Evolutionary conservation across 1,284 basidiomycete species (phyloP).

Genomic region (Ustilago loliicola): DNA sequence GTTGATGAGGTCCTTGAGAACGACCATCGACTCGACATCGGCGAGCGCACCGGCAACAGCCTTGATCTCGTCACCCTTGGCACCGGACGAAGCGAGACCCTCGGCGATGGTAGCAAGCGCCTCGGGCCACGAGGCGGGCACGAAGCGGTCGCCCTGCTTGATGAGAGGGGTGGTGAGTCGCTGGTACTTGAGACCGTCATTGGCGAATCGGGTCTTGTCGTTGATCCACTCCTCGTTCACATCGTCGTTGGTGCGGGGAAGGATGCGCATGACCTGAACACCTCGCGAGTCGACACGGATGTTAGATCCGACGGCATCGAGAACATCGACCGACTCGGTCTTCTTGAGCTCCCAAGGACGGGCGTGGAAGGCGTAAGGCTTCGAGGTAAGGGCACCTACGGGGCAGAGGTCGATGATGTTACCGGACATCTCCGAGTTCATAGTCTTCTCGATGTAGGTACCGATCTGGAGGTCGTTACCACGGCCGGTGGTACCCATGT

Average conservation of each 20-base stretch:
- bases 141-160: conserved; percentile 91
- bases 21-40: conserved; percentile 93
- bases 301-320: conserved; percentile 98
- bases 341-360: conserved; percentile 99
- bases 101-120: conserved; percentile 84
- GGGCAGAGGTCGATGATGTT: conserved; percentile 96
- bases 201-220: conserved; percentile 97
- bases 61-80: conserved; percentile 94
- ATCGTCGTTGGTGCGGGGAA: conserved; percentile 95
- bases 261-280: conserved; percentile 95
- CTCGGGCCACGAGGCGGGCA: conserved; percentile 91
- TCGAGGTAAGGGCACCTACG: conserved; percentile 96
- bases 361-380: conserved; percentile 97
- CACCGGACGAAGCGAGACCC: conserved; percentile 84
- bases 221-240: conserved; percentile 99
- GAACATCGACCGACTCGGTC: conserved; percentile 96
- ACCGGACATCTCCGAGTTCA: conserved; percentile 97
- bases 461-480: conserved; percentile 99
- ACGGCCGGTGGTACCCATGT: conserved; percentile 94
- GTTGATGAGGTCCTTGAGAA: conserved; percentile 94
- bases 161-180: conserved; percentile 92
- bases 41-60: conserved; percentile 92
- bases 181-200: conserved; percentile 96
- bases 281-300: conserved; percentile 97
- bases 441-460: conserved; percentile 96